phyloP scores from a whole-genome alignment of 2,329 filamentous ascomycete species.

The Aspergillus glaucus region DNA sequence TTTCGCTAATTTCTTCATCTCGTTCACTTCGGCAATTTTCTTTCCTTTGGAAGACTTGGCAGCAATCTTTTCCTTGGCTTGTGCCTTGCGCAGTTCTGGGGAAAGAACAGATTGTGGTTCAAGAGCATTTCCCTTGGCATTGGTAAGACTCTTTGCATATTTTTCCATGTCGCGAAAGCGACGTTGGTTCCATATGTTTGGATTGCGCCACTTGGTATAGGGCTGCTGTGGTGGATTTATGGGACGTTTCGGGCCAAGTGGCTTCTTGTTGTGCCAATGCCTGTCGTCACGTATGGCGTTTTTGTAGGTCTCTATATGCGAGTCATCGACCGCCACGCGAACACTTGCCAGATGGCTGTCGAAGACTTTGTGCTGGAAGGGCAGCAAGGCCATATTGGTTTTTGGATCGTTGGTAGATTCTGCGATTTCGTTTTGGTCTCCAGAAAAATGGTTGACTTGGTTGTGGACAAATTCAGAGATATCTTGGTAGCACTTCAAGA shows the following conservation, averaged over 20 bases:
- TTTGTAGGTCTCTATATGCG: conserved; percentile 4
- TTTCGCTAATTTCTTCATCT: background rate
- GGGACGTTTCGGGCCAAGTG: conserved; percentile 13
- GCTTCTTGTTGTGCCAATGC: conserved; percentile 24
- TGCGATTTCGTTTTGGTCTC: background rate
- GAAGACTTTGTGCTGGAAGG: conserved; percentile 14
- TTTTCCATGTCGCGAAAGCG: conserved; percentile 60
- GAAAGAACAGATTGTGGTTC: conserved; percentile 1
- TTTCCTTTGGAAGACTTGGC: background rate
- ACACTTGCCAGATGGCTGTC: conserved; percentile 14
- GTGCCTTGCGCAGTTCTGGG: background rate
- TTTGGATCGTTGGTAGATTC: background rate
- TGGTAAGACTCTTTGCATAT: conserved; percentile 65
- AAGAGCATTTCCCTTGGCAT: conserved; percentile 35
- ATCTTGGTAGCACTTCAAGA: background rate
- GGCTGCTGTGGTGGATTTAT: conserved; percentile 6
- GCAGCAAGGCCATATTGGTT: conserved; percentile 1
- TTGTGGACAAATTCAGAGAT: background rate
- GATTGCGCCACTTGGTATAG: conserved; percentile 5
- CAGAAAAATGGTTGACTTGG: background rate
- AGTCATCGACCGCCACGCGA: conserved; percentile 8
- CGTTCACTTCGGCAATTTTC: background rate
- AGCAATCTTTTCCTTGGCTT: background rate
- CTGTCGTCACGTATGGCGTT: conserved; percentile 18
- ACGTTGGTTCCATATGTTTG: conserved; percentile 45